Conservation (phyloP, 208 protist species). For the Trypanosoma rangeli region DNA sequence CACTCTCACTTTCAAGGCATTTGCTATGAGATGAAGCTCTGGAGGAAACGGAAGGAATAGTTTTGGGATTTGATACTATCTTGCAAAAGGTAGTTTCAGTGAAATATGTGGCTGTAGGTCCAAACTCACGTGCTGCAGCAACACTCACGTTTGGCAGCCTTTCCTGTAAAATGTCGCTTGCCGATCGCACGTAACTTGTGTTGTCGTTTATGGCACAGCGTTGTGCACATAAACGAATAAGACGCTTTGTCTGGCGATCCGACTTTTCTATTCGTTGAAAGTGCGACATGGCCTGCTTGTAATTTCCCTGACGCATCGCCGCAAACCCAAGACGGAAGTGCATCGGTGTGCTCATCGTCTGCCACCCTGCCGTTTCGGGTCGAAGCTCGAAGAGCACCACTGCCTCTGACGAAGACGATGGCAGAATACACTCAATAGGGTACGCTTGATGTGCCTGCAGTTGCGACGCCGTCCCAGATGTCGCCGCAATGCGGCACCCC, state of each 20-base stretch:
- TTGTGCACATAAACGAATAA: conserved; percentile 51
- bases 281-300: conserved; percentile 37
- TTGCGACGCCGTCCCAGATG: conserved; percentile 47
- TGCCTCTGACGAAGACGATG: conserved; percentile 35
- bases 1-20: not conserved
- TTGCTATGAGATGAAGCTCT: not conserved
- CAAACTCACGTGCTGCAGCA: not conserved
- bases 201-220: conserved; percentile 37
- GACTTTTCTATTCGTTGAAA: conserved; percentile 28
- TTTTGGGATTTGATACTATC: not conserved
- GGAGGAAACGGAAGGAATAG: not conserved
- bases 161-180: conserved; percentile 19
- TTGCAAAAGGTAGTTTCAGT: not conserved
- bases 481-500: conserved; percentile 53
- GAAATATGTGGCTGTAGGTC: not conserved
- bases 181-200: conserved; percentile 41
- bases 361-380: conserved; percentile 12
- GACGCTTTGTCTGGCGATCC: conserved; percentile 43
- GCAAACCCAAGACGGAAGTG: conserved; percentile 56
- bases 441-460: conserved; percentile 41
- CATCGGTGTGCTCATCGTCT: conserved; percentile 35
- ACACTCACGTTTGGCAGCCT: not conserved
- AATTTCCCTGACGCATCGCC: conserved; percentile 57
- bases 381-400: conserved; percentile 62
- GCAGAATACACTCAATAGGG: conserved; percentile 53